These are phyloP conservation scores for Cyclotella kingstonii DNA, from an alignment of 108 stramenopile genomes.

Conservation along the genomic window DNA sequence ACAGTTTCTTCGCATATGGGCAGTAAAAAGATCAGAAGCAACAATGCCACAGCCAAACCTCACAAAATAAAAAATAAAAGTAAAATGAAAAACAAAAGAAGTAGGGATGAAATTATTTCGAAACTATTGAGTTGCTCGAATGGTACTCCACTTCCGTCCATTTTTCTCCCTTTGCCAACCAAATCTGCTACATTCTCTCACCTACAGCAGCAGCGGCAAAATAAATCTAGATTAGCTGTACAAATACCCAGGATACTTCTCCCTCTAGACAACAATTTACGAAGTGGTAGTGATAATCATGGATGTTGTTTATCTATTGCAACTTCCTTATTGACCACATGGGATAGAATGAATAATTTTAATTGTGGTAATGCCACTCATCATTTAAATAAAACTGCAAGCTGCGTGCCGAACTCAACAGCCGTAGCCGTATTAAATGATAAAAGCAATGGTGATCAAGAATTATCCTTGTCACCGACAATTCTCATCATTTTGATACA, in stretches of 20 bases:
- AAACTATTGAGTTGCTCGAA: too few species aligned
- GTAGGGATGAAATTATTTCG: conserved; percentile 9
- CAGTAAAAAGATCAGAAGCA: too few species aligned
- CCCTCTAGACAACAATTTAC: too few species aligned
- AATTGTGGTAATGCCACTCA: too few species aligned
- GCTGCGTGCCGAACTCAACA: too few species aligned
- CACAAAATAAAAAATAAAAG: not conserved
- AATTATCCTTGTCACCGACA: conserved; percentile 14
- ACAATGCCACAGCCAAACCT: too few species aligned
- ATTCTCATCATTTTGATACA: conserved; percentile 66
- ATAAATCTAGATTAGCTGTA: not conserved
- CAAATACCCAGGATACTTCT: conserved; percentile 29
- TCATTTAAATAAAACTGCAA: too few species aligned
- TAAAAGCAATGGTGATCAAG: not conserved
- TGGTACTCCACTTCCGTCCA: conserved; percentile 31
- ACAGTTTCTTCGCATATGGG: too few species aligned
- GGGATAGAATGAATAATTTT: conserved; percentile 25
- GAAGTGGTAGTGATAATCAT: too few species aligned
- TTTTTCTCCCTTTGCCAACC: conserved; percentile 14
- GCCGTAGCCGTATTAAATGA: not conserved
- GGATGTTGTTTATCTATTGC: conserved; percentile 17
- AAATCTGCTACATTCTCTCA: not conserved
- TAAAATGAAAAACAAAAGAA: conserved; percentile 6
- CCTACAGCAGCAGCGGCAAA: not conserved
- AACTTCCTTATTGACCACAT: conserved; percentile 6